Evolutionary conservation across 305 asterid species (phyloP), one percentile per base, ranked within the genome.

Genomic region (Nicotiana rustica): DNA sequence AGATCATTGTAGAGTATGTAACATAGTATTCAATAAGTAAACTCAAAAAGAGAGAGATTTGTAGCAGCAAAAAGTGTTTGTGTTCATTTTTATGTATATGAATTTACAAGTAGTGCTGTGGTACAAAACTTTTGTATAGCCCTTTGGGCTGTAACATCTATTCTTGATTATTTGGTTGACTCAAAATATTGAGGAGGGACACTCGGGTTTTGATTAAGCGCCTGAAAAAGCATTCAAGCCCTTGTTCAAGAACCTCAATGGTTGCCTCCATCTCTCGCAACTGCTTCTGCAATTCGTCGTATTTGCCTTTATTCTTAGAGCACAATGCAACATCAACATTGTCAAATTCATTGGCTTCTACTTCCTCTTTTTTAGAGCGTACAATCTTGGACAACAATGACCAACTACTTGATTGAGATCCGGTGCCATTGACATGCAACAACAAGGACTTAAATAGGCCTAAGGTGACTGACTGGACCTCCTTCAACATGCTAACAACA

Each of bases 151-250:
- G 31, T 1, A 38, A n/a, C 76, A 68, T 68, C 2, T 38, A n/a
- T 67, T 67, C 75, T 17, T 67, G 75, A 38, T n/a, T 36, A 69
- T 49, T 68, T 86, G 82, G 33, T 82, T 82, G 84, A 88, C 86
- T 85, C 25, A 75, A 88, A 85, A 88, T 75, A 69, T 90, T 88
- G 9, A 89, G 90, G 5, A 89, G 84, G 25, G 89, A 84, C 44
- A 88, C 92, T 8, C 91, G 81, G 21, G 89, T 78, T 80, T 36
- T 86, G 14, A 89, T 84, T 81, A 90, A 77, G 38, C 86, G 90
- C 65, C 85, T 90, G 82, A 84, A 87, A 86, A 90, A 67, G 49
- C 81, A 25, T 38, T 85, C 88, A 0, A 89, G 17, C 17, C 71
- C 81, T n/a, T 88, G 84, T 71, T 86, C 88, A 41, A 86, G 56